Evolutionary conservation across 1,139 yeast species (phyloP), one percentile per base, ranked within the genome.

Genomic region (Nadsonia starkeyi-henricii): DNA sequence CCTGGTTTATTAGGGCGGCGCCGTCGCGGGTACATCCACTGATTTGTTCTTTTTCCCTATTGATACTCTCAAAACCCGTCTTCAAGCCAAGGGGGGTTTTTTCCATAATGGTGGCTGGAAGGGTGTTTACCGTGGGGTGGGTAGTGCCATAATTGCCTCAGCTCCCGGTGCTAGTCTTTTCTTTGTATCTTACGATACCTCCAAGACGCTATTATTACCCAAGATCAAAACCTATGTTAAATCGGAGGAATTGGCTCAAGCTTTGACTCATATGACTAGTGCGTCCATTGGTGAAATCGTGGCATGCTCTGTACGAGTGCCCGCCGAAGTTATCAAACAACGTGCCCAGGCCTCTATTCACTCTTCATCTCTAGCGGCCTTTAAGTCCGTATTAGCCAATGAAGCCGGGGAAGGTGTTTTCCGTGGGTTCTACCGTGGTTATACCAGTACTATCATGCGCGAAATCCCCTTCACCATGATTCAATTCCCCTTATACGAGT

Each of bases 381-480:
- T 89, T 54, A 75, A 74, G 58, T 64, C 73, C 46, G 74, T 86
- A 52, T 64, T 85, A 44, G 61, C 72, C 18, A 78, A 79, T 57
- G 66, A 71, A 49, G 70, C 79, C 2, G 93, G 94, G 0, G 95
- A 85, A 64, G 95, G 96, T 2, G 68, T 80, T 1, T 58, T 85
- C 39, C 67, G 75, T 43, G 96, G 96, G 0, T 70, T 91, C 12
- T 91, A 91, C 60, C 73, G 97, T 55, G 98, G 99, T 12, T 93
- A 95, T 89, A 74, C 78, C 21, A 80, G 95, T 19, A 91, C 98
- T 0, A 81, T 91, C 43, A 73, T 89, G 78, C 73, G 99, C 52
- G 99, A 91, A 60, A 89, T 91, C 45, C 98, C 98, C 1, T 91
- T 91, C 67, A 91, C 98, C 0, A 73, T 88, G 61, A 85, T 91